A percentile compares a stretch with the other conserved stretches of the same genome.
These are phyloP conservation scores for Hypoxylon sp. DNA, from an alignment of 2,329 filamentous ascomycete species.

Conservation along the genomic window DNA sequence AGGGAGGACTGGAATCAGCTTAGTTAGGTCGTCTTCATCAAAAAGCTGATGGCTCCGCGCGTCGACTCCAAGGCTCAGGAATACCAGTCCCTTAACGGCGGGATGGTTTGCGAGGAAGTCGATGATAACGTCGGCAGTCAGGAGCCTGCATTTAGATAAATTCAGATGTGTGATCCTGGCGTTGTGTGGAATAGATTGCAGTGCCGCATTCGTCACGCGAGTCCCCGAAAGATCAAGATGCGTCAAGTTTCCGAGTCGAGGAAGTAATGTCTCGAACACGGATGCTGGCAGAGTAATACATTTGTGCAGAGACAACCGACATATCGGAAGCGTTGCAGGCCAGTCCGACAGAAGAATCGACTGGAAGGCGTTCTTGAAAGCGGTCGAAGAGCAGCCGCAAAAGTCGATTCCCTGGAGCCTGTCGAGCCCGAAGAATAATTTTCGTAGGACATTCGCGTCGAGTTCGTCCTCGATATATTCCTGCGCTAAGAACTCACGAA, in stretches of 20 bases:
- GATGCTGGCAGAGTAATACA: conserved; percentile 78
- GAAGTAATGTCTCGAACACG: conserved; percentile 78
- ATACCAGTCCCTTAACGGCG: conserved; percentile 76
- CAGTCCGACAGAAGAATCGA: conserved; percentile 67
- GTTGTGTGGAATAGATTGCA: conserved; percentile 78
- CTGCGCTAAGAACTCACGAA: conserved; percentile 84
- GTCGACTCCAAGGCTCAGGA: conserved; percentile 81
- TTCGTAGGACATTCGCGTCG: conserved; percentile 75
- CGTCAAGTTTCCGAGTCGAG: conserved; percentile 78
- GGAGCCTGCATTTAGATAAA: conserved; percentile 79
- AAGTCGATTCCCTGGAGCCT: conserved; percentile 79
- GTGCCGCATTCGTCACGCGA: conserved; percentile 78
- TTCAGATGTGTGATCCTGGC: conserved; percentile 84
- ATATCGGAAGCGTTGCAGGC: conserved; percentile 71
- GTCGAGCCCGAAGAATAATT: conserved; percentile 77
- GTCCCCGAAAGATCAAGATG: conserved; percentile 87
- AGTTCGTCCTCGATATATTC: conserved; percentile 86
- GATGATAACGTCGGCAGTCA: conserved; percentile 76
- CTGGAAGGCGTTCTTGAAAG: conserved; percentile 77
- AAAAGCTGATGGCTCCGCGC: conserved; percentile 80
- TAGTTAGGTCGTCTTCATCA: conserved; percentile 74
- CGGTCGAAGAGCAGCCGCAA: conserved; percentile 78
- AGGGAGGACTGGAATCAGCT: conserved; percentile 76
- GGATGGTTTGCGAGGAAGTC: conserved; percentile 80
- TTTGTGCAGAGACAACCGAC: conserved; percentile 82